These are phyloP conservation scores for Dentipellis fragilis DNA, from an alignment of 768 basidiomycete species.

Conservation along the genomic window DNA sequence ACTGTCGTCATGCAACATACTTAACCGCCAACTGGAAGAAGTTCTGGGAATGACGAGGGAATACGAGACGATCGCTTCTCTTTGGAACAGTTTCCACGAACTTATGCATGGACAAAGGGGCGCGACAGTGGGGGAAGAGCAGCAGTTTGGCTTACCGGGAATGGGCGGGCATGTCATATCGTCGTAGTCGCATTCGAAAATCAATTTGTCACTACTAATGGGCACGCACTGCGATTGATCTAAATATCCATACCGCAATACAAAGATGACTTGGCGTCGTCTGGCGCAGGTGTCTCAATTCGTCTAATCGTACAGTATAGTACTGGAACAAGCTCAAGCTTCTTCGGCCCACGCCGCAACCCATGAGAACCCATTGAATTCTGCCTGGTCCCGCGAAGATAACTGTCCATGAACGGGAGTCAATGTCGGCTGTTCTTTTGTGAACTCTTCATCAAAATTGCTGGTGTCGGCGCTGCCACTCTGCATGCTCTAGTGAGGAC, in stretches of 20 bases:
- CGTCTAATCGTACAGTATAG: not conserved
- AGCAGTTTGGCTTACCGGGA: constrained; percentile 42
- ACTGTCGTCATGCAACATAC: constrained; percentile 70
- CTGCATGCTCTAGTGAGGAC: constrained; percentile 25
- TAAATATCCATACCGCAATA: not conserved
- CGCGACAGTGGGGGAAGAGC: constrained; percentile 18
- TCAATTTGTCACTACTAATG: too few relatives aligned
- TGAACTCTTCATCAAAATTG: constrained; percentile 97
- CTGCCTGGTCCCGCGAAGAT: constrained; percentile 81
- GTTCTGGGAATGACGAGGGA: constrained; percentile 88
- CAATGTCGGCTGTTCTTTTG: constrained; percentile 89
- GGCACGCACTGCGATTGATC: not conserved
- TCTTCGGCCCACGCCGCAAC: constrained; percentile 36
- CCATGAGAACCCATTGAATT: constrained; percentile 98
- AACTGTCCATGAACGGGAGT: constrained; percentile 96
- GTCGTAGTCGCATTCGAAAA: constrained; percentile 14
- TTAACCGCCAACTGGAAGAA: constrained; percentile 90
- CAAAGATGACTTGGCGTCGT: not conserved
- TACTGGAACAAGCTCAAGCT: constrained; percentile 12
- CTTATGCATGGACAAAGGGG: constrained; percentile 46
- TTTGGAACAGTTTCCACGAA: constrained; percentile 77
- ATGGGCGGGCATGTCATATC: constrained; percentile 60
- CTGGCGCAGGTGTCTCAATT: not conserved
- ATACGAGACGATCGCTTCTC: constrained; percentile 77
- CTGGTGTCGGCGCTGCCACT: constrained; percentile 81